A percentile compares a stretch with the other conserved stretches of the same genome.
Evolutionary conservation across 2,329 filamentous ascomycete species (phyloP).

Genomic region (Eutypella sp.): DNA sequence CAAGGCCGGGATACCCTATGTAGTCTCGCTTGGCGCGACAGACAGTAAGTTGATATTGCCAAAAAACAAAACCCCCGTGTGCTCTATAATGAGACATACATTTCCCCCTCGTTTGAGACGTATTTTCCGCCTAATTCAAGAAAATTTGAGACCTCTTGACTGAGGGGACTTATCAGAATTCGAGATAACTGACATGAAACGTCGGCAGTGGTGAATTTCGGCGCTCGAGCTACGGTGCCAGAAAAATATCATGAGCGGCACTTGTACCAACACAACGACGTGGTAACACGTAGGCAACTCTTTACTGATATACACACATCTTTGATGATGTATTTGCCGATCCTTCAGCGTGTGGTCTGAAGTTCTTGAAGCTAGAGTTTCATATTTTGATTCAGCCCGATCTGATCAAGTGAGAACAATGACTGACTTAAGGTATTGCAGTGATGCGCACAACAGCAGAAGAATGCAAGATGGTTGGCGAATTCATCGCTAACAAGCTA

Average conservation of each 20-base stretch:
- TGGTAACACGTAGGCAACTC: neutral
- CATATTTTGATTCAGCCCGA: no score
- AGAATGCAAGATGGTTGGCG: neutral
- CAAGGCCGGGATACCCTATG: conserved; percentile 49
- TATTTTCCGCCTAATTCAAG: neutral
- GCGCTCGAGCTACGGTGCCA: conserved; percentile 33
- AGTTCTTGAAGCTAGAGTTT: no score
- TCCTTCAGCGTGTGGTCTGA: no score
- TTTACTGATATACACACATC: neutral
- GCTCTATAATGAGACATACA: no score
- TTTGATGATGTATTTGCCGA: neutral
- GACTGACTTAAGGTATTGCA: neutral
- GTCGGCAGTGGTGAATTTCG: conserved; percentile 24
- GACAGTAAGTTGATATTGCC: conserved; percentile 34
- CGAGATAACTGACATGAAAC: no score
- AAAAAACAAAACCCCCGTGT: no score
- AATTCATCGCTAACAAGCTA: neutral
- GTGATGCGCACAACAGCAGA: neutral
- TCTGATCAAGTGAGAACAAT: no score
- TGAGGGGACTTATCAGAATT: no score
- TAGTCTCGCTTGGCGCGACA: conserved; percentile 46
- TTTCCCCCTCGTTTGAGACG: conserved; percentile 34
- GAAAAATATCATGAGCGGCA: conserved; percentile 44
- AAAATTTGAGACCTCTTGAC: neutral
- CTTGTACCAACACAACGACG: conserved; percentile 57